These are phyloP conservation scores for Straminergon stramineum DNA, from an alignment of 225 moss, liverwort and hornwort genomes.

Conservation along the genomic window DNA sequence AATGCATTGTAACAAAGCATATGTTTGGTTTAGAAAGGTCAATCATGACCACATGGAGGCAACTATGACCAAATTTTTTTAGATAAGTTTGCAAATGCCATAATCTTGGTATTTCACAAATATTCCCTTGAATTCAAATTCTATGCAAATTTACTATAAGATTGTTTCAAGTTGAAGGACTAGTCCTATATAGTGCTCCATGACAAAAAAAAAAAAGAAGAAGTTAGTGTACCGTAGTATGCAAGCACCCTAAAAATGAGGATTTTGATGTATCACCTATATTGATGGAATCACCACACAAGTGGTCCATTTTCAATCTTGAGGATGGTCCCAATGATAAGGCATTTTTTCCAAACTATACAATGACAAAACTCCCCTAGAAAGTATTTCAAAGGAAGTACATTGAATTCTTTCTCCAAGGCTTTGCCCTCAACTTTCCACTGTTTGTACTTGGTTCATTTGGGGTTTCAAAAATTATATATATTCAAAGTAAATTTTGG, in stretches of 20 bases:
- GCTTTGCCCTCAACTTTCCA: too few relatives aligned
- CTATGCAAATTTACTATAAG: rapidly evolving
- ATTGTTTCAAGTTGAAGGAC: background rate
- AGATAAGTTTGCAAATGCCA: background rate
- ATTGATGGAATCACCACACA: background rate
- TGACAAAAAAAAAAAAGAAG: background rate
- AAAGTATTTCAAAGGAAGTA: background rate
- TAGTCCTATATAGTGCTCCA: background rate
- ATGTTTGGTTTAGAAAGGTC: background rate
- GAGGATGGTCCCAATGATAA: background rate
- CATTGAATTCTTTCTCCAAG: too few relatives aligned
- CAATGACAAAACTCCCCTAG: background rate
- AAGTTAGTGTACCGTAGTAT: rapidly evolving
- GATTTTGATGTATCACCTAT: background rate
- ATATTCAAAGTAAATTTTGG: background rate
- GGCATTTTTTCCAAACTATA: background rate
- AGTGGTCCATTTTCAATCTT: background rate
- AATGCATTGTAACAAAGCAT: background rate
- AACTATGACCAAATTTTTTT: background rate
- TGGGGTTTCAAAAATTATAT: too few relatives aligned
- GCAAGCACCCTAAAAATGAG: background rate
- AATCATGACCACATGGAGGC: rapidly evolving
- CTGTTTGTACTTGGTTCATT: too few relatives aligned
- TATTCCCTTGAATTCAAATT: background rate
- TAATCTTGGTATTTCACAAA: background rate